These are phyloP conservation scores for barley (Hordeum vulgare) DNA, from an alignment of 176 grass and related monocot genomes.

Conservation along the genomic window MorexV3_pseudomolecules_assembly NC_058520.1:614724426-614724925, in stretches of 20 bases:
- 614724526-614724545: neutral
- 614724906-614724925: too few relatives aligned
- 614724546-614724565: neutral
- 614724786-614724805: too few relatives aligned
- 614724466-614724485: neutral
- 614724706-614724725: neutral
- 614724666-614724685: neutral
- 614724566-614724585: neutral
- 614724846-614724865: too few relatives aligned
- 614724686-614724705: neutral
- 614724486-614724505: neutral
- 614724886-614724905: too few relatives aligned
- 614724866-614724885: too few relatives aligned
- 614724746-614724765: neutral
- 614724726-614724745: neutral
- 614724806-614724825: too few relatives aligned
- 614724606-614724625: neutral
- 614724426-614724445: neutral
- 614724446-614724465: neutral
- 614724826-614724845: too few relatives aligned
- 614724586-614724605: neutral
- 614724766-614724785: neutral
- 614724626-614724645: neutral
- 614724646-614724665: neutral
- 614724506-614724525: neutral